Base-by-base conservation (phyloP, 768 basidiomycete genomes). In the Phlebiopsis flavidoalba region DNA sequence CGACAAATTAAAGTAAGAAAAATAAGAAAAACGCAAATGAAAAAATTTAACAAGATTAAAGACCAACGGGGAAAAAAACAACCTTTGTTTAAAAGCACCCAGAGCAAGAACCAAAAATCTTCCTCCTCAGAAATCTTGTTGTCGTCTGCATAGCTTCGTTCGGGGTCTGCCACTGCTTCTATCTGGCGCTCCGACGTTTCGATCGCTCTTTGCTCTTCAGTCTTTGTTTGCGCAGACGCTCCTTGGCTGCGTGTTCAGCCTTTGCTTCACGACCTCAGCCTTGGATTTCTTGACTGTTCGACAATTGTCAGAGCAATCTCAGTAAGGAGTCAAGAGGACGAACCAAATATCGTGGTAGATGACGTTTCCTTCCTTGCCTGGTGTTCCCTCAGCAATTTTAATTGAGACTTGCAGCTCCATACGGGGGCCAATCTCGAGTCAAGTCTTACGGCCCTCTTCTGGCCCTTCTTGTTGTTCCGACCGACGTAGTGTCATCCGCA, bases 291-390 rank as follows among this genome's bases (percentile, higher is more conserved):
- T 91, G 54, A 98, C 96, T 97, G 70, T n/a, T 50, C 22, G 63
- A 8, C 26, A 31, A 31, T 31, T 31, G 26, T 31, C 26, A 31
- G 26, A 31, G 26, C 26, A 45, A 36, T 53, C 24, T 58, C 45
- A 21, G 22, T n/a, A 31, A 14, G 36, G 33, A 53, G 19, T 19
- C 10, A 52, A 6, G 31, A 43, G 50, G 22, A 35, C 57, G 21
- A 67, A 94, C 96, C 89, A 67, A 97, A 91, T 75, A n/a, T 92
- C 88, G 71, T 99, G 97, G 77, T 90, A 97, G 45, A 99, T 88
- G 1, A 98, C 93, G 64, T 83, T 85, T 6, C 97, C 93, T 73
- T 96, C 93, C 67, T 88, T 95, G 14, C 95, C 97, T 5, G 95
- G 95, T 17, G 91, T 78, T 22, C 97, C 96, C 72, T 98, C 96